phyloP scores from a whole-genome alignment of 768 basidiomycete genomes.

The Xerocomellus chrysenteron region DNA sequence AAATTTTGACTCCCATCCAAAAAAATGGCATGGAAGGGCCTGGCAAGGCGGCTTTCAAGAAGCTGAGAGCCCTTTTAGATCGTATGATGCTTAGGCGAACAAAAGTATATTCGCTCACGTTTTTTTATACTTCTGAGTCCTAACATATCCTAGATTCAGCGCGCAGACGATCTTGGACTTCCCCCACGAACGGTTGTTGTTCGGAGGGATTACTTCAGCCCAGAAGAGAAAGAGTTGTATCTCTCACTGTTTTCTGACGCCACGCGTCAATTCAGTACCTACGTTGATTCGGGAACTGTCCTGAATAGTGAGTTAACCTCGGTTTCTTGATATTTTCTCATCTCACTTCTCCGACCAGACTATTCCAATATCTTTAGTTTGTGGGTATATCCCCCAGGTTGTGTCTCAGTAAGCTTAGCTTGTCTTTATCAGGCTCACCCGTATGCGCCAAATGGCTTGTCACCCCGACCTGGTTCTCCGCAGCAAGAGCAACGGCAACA shows the following conservation, averaged over 20 bases:
- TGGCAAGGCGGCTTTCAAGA: slow-evolving; percentile 85
- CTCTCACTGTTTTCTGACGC: slow-evolving; percentile 89
- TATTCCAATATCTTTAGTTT: slow-evolving; percentile 89
- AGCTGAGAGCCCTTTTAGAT: slow-evolving; percentile 84
- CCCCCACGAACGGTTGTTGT: slow-evolving; percentile 91
- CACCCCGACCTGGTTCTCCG: slow-evolving; percentile 92
- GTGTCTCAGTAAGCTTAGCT: background rate
- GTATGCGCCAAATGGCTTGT: slow-evolving; percentile 95
- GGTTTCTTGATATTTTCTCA: background rate
- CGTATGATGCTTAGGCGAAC: slow-evolving; percentile 95
- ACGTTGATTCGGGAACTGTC: slow-evolving; percentile 85
- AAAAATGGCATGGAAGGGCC: slow-evolving; percentile 81
- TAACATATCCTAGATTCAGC: slow-evolving; percentile 61
- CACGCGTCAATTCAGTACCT: slow-evolving; percentile 89
- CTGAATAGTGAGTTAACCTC: slow-evolving; percentile 72
- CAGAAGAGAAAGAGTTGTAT: slow-evolving; percentile 96
- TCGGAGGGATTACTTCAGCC: slow-evolving; percentile 88
- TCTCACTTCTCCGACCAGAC: slow-evolving; percentile 42
- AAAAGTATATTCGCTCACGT: slow-evolving; percentile 46
- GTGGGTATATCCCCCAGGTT: slow-evolving; percentile 37
- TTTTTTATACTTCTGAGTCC: background rate
- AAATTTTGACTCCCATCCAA: slow-evolving; percentile 95
- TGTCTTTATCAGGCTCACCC: slow-evolving; percentile 64
- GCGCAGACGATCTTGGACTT: slow-evolving; percentile 93
- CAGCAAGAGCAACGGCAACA: slow-evolving; percentile 72